Evolutionary conservation across 2,329 filamentous ascomycete genomes (phyloP).

Genomic region (Aspergillus latus): DNA sequence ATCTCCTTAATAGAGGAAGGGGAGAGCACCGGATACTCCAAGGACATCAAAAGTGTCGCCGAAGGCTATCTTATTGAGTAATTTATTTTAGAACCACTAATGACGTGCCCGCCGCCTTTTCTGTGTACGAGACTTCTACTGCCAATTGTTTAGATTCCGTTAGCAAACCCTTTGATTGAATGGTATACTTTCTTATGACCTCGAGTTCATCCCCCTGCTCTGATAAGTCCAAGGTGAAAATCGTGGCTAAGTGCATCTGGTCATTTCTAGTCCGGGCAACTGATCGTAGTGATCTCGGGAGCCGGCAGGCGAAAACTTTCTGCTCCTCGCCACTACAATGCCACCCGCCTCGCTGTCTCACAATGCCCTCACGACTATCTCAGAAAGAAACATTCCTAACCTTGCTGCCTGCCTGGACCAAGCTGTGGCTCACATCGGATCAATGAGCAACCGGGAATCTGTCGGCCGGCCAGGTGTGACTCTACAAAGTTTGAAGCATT

Average conservation of each 20-base stretch:
- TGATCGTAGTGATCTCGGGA: background rate
- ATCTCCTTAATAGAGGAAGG: conserved; percentile 47
- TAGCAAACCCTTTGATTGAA: conserved; percentile 23
- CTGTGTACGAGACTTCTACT: conserved; percentile 13
- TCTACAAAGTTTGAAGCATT: too few species aligned
- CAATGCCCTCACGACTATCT: background rate
- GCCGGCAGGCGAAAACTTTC: too few species aligned
- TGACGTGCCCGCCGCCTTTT: conserved; percentile 35
- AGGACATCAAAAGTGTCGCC: conserved; percentile 46
- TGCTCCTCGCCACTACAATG: background rate
- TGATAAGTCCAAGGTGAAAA: background rate
- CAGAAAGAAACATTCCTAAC: background rate
- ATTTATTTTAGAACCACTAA: conserved; percentile 37
- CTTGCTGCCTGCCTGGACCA: background rate
- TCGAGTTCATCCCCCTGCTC: conserved; percentile 8
- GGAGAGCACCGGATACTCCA: conserved; percentile 46
- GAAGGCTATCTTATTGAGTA: conserved; percentile 49
- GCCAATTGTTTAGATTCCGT: conserved; percentile 18
- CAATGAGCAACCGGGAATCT: background rate
- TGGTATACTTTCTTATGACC: conserved; percentile 19
- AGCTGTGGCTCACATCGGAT: background rate
- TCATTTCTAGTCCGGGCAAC: background rate
- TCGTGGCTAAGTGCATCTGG: background rate
- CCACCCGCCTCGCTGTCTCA: background rate
- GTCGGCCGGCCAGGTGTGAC: background rate